Percentiles rank a stretch among this genome's conserved stretches.
Conservation (phyloP, 805 yeast species). For the Sugiyamaella marilandica region DNA sequence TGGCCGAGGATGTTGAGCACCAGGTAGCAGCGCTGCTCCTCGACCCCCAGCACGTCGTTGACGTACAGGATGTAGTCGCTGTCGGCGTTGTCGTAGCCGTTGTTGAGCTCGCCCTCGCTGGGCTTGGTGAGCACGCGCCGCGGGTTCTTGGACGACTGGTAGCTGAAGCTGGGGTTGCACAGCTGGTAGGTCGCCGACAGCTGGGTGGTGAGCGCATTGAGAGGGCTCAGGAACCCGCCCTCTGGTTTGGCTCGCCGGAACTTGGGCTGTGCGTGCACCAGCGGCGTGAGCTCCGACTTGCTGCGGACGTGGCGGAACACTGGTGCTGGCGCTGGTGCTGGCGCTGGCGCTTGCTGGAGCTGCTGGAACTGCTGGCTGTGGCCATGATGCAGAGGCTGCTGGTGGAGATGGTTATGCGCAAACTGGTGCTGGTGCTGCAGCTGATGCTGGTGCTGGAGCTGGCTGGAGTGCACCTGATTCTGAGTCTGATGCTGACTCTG, state of each 20-base stretch:
- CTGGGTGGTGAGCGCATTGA: constrained; percentile 70
- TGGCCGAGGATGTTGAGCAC: constrained; percentile 90
- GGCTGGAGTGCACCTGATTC: constrained; percentile 9
- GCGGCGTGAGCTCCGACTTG: constrained; percentile 34
- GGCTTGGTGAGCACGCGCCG: constrained; percentile 91
- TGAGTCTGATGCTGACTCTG: constrained; percentile 14
- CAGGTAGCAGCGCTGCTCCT: constrained; percentile 78
- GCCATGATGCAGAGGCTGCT: constrained; percentile 5
- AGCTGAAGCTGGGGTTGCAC: constrained; percentile 80
- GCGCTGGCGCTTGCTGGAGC: constrained; percentile 6
- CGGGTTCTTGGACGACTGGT: constrained; percentile 82
- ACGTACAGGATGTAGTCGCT: constrained; percentile 90
- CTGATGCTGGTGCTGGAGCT: constrained; percentile 22
- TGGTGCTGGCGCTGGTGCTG: constrained; percentile 23
- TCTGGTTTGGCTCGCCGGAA: constrained; percentile 35
- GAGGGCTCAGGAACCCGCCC: constrained; percentile 49
- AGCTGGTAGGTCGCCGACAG: constrained; percentile 75
- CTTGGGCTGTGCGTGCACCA: constrained; percentile 27
- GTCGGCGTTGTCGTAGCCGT: constrained; percentile 83
- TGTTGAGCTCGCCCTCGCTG: constrained; percentile 70
- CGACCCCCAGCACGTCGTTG: constrained; percentile 84
- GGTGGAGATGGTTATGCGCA: constrained; percentile 29
- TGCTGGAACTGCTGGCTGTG: too few species aligned
- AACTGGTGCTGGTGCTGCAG: constrained; percentile 28
- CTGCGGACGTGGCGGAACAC: constrained; percentile 32